Evolutionary conservation across 805 yeast genomes (phyloP), one percentile per base, ranked within the genome.

Genomic region (Suhomyces vadensis): DNA sequence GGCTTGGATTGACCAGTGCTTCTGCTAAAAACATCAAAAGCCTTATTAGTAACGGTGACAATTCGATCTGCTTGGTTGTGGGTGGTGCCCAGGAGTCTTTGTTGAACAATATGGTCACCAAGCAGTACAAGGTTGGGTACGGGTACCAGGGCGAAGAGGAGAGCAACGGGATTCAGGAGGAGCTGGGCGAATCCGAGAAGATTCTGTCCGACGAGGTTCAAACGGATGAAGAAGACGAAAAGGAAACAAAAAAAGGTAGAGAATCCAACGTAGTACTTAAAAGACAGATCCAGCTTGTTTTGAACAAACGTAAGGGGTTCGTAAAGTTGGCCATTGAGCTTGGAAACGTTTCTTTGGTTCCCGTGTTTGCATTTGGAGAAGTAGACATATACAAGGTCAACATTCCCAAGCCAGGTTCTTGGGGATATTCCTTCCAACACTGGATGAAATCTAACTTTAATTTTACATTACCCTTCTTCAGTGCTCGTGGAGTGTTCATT

Each of bases 1-100:
- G 87, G 1, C 62, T 90, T 20, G 98, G 98, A 0, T 76, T 89
- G 16, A 85, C 95, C 2, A 82, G 96, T 7, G 97, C 95, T 1
- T 80, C 90, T 0, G 83, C 82, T 43, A 71, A 69, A 37, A 89
- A 91, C 51, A 85, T 94, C 36, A 66, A 77, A 48, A 74, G 82
- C 20, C 71, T 88, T 21, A 72, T 94, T 38, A 65, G 61, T 42
- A 77, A 81, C 45, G 76, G 76, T 11, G 81, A 84, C 51, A 83
- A 80, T 53, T 86, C 95, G 2, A 85, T 91, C 9, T 86, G 92
- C 49, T 83, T 94, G 46, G 98, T 94, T 1, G 83, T 94, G 19
- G 99, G 99, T 2, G 99, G 99, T 0, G 98, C 98, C 0, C 86
- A 89, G 47, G 99, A 94, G 57, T 82, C 95, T 1, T 69, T 94